A percentile compares a stretch with the other conserved stretches of the same genome.
These are phyloP conservation scores for Psilocybe sp. DNA, from an alignment of 768 basidiomycete species.

Conservation along the genomic window DNA sequence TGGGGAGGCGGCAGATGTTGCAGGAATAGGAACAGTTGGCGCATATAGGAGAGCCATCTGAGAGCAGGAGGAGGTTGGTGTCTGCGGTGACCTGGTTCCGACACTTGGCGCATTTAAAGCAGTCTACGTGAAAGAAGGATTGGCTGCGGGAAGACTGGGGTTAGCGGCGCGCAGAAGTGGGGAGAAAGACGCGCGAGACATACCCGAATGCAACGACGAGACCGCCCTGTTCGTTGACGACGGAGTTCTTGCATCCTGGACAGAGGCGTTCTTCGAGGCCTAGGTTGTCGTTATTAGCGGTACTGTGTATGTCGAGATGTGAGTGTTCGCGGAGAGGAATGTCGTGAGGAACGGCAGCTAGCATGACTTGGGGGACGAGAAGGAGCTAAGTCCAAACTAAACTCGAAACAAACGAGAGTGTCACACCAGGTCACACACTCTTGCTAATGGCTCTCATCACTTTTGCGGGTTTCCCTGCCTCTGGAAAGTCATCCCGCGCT, in stretches of 20 bases:
- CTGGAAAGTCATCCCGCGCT: conserved; percentile 82
- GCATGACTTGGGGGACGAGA: conserved; percentile 16
- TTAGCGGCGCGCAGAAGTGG: conserved; percentile 1
- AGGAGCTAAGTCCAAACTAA: conserved; percentile 3
- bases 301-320: conserved; percentile 28
- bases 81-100: conserved; percentile 89
- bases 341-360: conserved; percentile 22
- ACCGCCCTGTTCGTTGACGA: conserved; percentile 77
- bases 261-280: conserved; percentile 59
- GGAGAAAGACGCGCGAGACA: conserved; percentile 27
- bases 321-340: conserved; percentile 34
- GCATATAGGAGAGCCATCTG: conserved; percentile 97
- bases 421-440: conserved; percentile 15
- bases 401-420: conserved; percentile 5
- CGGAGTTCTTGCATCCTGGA: conserved; percentile 80
- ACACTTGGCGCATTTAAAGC: conserved; percentile 98
- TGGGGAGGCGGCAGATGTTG: conserved; percentile 90
- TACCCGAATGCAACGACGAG: conserved; percentile 96
- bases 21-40: conserved; percentile 93
- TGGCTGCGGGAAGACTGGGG: conserved; percentile 45
- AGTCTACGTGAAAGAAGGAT: conserved; percentile 92
- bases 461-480: conserved; percentile 81
- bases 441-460: conserved; percentile 86
- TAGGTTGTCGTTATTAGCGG: conserved; percentile 20
- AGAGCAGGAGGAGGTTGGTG: conserved; percentile 93